Conservation (phyloP, 2,329 filamentous ascomycete species). For the Thielaviopsis musarum region DNA sequence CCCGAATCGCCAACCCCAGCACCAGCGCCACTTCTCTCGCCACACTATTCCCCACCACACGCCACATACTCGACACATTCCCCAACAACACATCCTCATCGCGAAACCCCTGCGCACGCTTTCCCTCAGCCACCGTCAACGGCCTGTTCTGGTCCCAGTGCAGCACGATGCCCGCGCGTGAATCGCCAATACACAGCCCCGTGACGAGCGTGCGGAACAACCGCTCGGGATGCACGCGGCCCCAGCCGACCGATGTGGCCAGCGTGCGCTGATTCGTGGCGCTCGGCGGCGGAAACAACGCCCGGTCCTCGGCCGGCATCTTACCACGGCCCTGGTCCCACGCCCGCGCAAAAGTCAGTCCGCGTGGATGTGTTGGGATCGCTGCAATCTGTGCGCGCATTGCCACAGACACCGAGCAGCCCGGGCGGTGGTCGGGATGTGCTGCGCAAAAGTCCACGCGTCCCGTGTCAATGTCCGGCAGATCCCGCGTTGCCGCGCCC, state of each 20-base stretch:
- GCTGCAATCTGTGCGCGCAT: constrained; percentile 30
- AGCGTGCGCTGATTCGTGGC: constrained; percentile 27
- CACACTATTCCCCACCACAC: constrained; percentile 62
- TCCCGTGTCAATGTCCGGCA: constrained; percentile 46
- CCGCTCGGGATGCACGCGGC: constrained; percentile 31
- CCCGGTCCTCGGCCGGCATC: constrained; percentile 24
- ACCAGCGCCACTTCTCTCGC: constrained; percentile 50
- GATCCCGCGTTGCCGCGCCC: constrained; percentile 35
- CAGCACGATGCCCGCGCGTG: constrained; percentile 34
- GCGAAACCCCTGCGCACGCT: constrained; percentile 52
- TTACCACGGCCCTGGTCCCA: constrained; percentile 23
- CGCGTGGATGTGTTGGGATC: constrained; percentile 43
- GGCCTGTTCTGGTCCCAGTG: constrained; percentile 51
- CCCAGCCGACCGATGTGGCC: constrained; percentile 28
- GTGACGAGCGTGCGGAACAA: constrained; percentile 52
- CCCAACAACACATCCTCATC: constrained; percentile 58
- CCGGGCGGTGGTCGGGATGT: constrained; percentile 50
- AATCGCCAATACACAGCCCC: constrained; percentile 29
- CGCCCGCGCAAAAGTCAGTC: constrained; percentile 33
- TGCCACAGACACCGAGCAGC: constrained; percentile 22
- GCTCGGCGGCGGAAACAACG: constrained; percentile 22
- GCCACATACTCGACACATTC: constrained; percentile 34
- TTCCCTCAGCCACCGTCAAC: constrained; percentile 47
- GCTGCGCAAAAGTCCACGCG: constrained; percentile 43
- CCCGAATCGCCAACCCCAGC: constrained; percentile 44